Conservation (phyloP, 1,284 basidiomycete species). For the Trichosporon sp. region DNA sequence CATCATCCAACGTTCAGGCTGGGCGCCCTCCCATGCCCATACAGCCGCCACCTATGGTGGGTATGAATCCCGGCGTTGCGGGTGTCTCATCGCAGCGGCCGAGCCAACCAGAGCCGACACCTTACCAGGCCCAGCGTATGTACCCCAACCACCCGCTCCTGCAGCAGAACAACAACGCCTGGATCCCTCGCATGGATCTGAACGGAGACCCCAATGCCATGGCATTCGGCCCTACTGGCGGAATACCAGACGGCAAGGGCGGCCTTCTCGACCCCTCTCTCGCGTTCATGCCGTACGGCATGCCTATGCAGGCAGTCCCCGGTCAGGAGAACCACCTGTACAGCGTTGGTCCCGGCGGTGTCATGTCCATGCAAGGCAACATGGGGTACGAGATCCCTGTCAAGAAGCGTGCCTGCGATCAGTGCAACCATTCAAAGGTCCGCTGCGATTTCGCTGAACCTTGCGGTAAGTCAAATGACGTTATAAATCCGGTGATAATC, state of each 20-base stretch:
- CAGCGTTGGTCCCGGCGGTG: neutral
- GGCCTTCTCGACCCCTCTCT: neutral
- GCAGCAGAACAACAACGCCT: slow-evolving; percentile 13
- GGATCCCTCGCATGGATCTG: neutral
- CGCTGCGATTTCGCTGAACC: slow-evolving; percentile 77
- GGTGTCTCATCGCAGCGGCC: neutral
- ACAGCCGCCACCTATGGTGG: neutral
- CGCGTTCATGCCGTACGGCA: neutral
- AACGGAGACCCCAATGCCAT: neutral
- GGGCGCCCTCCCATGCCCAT: neutral
- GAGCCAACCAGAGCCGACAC: slow-evolving; percentile 14
- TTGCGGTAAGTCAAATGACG: slow-evolving; percentile 54
- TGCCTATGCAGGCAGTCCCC: neutral
- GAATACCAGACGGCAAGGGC: neutral
- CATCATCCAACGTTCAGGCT: neutral
- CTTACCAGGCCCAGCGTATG: slow-evolving; percentile 39
- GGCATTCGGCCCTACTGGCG: neutral
- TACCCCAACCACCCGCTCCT: slow-evolving; percentile 45
- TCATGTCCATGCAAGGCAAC: neutral
- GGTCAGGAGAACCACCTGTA: neutral
- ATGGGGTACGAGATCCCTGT: slow-evolving; percentile 8
- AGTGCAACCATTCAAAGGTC: slow-evolving; percentile 73
- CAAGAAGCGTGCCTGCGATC: slow-evolving; percentile 61
- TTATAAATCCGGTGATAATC: neutral
- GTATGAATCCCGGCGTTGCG: neutral